These are phyloP conservation scores for Botryosphaeria agaves DNA, from an alignment of 2,329 filamentous ascomycete genomes.

Conservation along the genomic window DNA sequence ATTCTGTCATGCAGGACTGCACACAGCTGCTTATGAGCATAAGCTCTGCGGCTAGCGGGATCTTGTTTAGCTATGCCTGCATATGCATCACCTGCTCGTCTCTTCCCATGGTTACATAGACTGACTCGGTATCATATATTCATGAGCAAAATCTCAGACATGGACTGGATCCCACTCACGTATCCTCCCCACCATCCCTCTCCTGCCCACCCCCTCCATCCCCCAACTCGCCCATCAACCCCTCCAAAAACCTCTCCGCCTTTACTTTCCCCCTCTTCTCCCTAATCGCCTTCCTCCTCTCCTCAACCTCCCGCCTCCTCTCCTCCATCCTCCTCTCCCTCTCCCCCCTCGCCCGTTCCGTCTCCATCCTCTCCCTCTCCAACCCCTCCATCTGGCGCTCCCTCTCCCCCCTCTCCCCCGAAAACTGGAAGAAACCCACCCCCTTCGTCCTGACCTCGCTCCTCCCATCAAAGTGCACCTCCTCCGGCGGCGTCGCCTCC, in stretches of 20 bases:
- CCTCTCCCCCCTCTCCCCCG: slow-evolving; percentile 48
- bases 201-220: slow-evolving; percentile 1
- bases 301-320: slow-evolving; percentile 45
- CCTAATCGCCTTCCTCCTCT: slow-evolving; percentile 29
- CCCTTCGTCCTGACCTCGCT: slow-evolving; percentile 76
- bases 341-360: slow-evolving; percentile 43
- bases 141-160: too few relatives aligned
- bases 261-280: slow-evolving; percentile 44
- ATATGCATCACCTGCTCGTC: too few relatives aligned
- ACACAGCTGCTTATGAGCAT: too few relatives aligned
- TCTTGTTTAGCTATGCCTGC: too few relatives aligned
- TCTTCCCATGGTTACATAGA: too few relatives aligned
- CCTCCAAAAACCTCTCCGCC: slow-evolving; percentile 56
- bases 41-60: too few relatives aligned
- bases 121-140: too few relatives aligned
- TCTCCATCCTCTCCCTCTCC: slow-evolving; percentile 47
- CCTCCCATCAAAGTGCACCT: slow-evolving; percentile 71
- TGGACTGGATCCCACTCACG: too few relatives aligned
- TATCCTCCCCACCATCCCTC: slow-evolving; percentile 1
- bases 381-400: slow-evolving; percentile 63
- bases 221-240: slow-evolving; percentile 24
- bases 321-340: slow-evolving; percentile 37
- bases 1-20: too few relatives aligned
- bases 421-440: slow-evolving; percentile 84
- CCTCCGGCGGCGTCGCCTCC: slow-evolving; percentile 61